These are phyloP conservation scores for Helenozyma rhizophorensis DNA, from an alignment of 805 yeast genomes.

Conservation along the genomic window DNA sequence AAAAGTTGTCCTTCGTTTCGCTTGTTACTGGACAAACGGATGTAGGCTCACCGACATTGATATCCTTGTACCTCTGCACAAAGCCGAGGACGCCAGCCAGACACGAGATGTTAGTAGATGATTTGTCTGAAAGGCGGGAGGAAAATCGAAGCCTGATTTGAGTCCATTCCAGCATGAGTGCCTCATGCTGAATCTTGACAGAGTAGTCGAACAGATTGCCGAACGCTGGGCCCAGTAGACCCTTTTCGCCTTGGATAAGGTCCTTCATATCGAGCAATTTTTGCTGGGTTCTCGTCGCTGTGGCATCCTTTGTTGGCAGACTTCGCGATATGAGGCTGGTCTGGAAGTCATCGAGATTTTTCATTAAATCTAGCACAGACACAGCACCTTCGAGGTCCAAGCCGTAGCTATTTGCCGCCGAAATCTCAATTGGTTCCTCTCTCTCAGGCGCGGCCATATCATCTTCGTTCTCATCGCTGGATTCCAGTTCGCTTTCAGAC, in stretches of 20 bases:
- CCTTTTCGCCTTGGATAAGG: constrained; percentile 10
- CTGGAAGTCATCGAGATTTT: constrained; percentile 1
- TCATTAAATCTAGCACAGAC: constrained; percentile 10
- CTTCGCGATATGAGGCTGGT: background rate
- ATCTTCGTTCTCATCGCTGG: constrained; percentile 11
- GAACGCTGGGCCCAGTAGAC: background rate
- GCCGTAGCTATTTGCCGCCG: no score
- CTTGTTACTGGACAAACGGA: background rate
- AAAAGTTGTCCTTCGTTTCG: constrained; percentile 2
- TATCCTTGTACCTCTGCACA: background rate
- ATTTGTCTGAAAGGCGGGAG: background rate
- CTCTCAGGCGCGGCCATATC: constrained; percentile 3
- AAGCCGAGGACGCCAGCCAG: constrained; percentile 7
- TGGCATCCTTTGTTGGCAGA: background rate
- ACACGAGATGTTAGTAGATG: background rate
- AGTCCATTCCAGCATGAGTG: constrained; percentile 32
- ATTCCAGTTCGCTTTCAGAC: constrained; percentile 25
- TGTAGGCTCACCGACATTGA: no score
- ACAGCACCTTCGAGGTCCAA: constrained; percentile 1
- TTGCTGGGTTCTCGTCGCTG: constrained; percentile 30
- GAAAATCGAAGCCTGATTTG: constrained; percentile 33
- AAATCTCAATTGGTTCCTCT: background rate
- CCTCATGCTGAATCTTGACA: constrained; percentile 34
- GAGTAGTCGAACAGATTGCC: constrained; percentile 16
- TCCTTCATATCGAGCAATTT: constrained; percentile 32